Conservation (phyloP, 1,284 basidiomycete species). For the Ganoderma sinense region DNA sequence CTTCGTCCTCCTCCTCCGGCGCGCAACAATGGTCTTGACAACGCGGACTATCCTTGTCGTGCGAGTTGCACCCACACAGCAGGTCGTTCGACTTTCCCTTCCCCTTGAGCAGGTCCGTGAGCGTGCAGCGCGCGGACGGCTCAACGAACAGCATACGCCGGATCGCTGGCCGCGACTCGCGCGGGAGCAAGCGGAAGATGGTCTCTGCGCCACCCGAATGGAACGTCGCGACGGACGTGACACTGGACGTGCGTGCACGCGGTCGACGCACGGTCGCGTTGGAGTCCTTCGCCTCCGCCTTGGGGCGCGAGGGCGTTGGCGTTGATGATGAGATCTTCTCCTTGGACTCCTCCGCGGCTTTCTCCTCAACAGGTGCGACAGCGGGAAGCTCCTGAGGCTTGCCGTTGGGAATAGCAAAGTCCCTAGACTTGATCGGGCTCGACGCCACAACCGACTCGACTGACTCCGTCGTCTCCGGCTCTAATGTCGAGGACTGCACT, state of each 20-base stretch:
- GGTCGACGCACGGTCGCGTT: slow-evolving; percentile 33
- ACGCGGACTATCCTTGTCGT: slow-evolving; percentile 47
- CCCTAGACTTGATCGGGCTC: slow-evolving; percentile 35
- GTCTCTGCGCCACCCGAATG: slow-evolving; percentile 89
- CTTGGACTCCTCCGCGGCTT: slow-evolving; percentile 18
- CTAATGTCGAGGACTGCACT: neutral
- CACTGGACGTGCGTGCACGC: slow-evolving; percentile 64
- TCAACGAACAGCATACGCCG: slow-evolving; percentile 96
- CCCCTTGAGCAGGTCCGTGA: slow-evolving; percentile 92
- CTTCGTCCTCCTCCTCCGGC: slow-evolving; percentile 73
- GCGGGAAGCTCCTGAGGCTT: slow-evolving; percentile 19
- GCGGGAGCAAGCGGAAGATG: slow-evolving; percentile 96
- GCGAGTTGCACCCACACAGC: slow-evolving; percentile 77
- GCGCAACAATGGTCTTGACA: slow-evolving; percentile 72
- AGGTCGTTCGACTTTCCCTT: slow-evolving; percentile 76
- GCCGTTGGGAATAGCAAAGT: slow-evolving; percentile 29
- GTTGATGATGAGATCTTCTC: slow-evolving; percentile 17
- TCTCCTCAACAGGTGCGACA: slow-evolving; percentile 27
- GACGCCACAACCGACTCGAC: slow-evolving; percentile 8
- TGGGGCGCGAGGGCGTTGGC: slow-evolving; percentile 20
- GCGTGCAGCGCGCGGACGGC: slow-evolving; percentile 88
- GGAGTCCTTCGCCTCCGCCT: slow-evolving; percentile 29
- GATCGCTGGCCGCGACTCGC: slow-evolving; percentile 89
- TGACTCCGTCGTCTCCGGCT: neutral
- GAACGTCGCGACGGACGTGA: slow-evolving; percentile 80